Conservation (phyloP, 345 rosid species). For the Gossypium stocksii region DNA sequence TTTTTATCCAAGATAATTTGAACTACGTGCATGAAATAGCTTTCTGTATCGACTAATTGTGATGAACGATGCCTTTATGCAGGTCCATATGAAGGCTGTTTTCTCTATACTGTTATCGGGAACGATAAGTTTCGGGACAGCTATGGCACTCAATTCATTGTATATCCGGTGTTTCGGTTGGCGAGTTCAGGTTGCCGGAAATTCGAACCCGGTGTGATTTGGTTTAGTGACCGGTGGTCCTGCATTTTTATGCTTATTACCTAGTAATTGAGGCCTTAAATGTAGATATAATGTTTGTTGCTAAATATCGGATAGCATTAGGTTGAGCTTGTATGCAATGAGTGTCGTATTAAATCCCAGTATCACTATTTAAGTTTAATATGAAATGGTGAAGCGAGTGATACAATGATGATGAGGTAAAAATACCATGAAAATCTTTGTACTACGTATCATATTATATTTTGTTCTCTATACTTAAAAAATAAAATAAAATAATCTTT, state of each 20-base stretch:
- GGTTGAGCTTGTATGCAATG: too few relatives aligned
- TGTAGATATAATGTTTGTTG: neutral
- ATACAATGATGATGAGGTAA: too few relatives aligned
- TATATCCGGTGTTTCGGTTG: slow-evolving; percentile 43
- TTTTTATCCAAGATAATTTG: neutral
- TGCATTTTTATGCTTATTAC: neutral
- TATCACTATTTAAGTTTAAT: too few relatives aligned
- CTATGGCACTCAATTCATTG: slow-evolving; percentile 69
- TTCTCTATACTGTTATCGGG: slow-evolving; percentile 59
- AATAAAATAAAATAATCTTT: fast-evolving
- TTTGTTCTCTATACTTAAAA: too few relatives aligned
- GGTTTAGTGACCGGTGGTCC: neutral
- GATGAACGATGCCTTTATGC: slow-evolving; percentile 23
- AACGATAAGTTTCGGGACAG: slow-evolving; percentile 69
- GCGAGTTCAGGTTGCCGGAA: slow-evolving; percentile 38
- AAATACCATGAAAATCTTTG: too few relatives aligned
- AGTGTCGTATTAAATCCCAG: too few relatives aligned
- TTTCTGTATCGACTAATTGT: neutral
- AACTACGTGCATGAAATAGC: neutral
- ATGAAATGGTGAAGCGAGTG: too few relatives aligned
- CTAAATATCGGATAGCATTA: neutral
- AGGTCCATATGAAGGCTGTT: slow-evolving; percentile 65
- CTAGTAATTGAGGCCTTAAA: neutral
- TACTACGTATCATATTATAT: too few relatives aligned
- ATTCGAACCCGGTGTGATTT: slow-evolving; percentile 46